Percentiles rank a stretch among this genome's conserved stretches.
Evolutionary conservation across 2,329 filamentous ascomycete species (phyloP).

Genomic region (Cladosporium halotolerans): DNA sequence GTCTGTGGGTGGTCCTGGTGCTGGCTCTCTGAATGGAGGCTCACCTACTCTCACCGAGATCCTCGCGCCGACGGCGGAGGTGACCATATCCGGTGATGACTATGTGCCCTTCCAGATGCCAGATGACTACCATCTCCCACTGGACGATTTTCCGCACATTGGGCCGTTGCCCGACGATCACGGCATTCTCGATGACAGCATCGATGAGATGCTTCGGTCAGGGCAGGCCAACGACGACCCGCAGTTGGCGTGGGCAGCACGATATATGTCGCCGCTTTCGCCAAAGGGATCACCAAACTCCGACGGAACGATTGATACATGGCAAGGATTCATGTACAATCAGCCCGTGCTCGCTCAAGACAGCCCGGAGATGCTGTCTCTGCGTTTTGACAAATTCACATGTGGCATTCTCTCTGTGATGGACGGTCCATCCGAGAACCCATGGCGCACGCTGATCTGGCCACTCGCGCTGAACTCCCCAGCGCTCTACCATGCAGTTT

Average conservation of each 20-base stretch:
- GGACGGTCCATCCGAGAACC: slow-evolving; percentile 62
- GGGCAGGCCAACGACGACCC: slow-evolving; percentile 5
- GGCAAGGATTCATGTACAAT: slow-evolving; percentile 20
- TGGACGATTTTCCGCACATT: slow-evolving; percentile 4
- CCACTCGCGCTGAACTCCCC: slow-evolving; percentile 58
- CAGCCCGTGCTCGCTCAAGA: slow-evolving; percentile 27
- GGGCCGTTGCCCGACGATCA: slow-evolving; percentile 1
- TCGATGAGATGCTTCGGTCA: slow-evolving; percentile 3
- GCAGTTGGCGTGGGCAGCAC: slow-evolving; percentile 11
- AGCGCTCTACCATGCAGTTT: slow-evolving; percentile 61
- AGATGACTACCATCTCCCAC: slow-evolving; percentile 9
- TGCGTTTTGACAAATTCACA: slow-evolving; percentile 59
- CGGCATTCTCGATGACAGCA: not conserved
- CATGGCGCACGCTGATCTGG: slow-evolving; percentile 66
- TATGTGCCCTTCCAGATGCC: slow-evolving; percentile 11
- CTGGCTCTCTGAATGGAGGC: slow-evolving; percentile 8
- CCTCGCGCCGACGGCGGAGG: slow-evolving; percentile 16
- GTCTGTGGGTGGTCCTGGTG: not conserved
- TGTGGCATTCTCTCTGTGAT: slow-evolving; percentile 67
- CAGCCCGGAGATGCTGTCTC: slow-evolving; percentile 54
- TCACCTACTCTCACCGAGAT: slow-evolving; percentile 29
- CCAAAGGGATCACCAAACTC: slow-evolving; percentile 1
- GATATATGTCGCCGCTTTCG: not conserved
- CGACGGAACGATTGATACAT: not conserved
- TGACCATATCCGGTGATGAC: slow-evolving; percentile 3